A percentile compares a stretch with the other conserved stretches of the same genome.
Evolutionary conservation across 345 rosid genomes (phyloP).

Genomic region (Luvunga scandens): DNA sequence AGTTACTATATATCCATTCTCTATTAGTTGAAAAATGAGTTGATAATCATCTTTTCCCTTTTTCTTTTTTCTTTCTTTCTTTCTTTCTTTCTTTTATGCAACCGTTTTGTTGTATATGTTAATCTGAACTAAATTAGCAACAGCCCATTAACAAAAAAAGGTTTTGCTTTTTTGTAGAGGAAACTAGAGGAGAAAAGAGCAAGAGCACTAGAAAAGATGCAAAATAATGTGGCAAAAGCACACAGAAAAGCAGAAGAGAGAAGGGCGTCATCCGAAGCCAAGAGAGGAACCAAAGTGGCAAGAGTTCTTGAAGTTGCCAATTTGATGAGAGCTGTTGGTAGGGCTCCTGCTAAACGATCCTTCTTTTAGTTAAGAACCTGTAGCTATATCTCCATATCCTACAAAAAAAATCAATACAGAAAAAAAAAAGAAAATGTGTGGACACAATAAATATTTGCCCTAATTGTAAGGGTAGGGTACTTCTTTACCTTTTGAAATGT

Average conservation of each 20-base stretch:
- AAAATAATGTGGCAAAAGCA: conserved; percentile 79
- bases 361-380: conserved; percentile 42
- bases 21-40: neutral
- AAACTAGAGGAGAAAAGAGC: conserved; percentile 91
- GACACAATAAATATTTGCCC: conserved; percentile 11
- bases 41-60: neutral
- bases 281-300: conserved; percentile 76
- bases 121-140: neutral
- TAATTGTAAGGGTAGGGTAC: neutral
- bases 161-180: conserved; percentile 47
- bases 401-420: too few relatives aligned
- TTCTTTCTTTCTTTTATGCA: neutral
- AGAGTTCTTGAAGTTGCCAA: conserved; percentile 71
- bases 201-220: conserved; percentile 83
- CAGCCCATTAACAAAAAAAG: neutral
- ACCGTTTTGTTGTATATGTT: neutral
- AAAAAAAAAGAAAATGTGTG: neutral
- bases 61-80: too few relatives aligned
- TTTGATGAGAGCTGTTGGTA: conserved; percentile 90
- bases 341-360: conserved; percentile 81
- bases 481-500: conserved; percentile 18
- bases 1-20: neutral
- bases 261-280: conserved; percentile 83
- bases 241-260: conserved; percentile 88
- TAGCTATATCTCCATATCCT: too few relatives aligned